These are phyloP conservation scores for Aquanectria penicillioides DNA, from an alignment of 2,329 filamentous ascomycete genomes.

Conservation along the genomic window DNA sequence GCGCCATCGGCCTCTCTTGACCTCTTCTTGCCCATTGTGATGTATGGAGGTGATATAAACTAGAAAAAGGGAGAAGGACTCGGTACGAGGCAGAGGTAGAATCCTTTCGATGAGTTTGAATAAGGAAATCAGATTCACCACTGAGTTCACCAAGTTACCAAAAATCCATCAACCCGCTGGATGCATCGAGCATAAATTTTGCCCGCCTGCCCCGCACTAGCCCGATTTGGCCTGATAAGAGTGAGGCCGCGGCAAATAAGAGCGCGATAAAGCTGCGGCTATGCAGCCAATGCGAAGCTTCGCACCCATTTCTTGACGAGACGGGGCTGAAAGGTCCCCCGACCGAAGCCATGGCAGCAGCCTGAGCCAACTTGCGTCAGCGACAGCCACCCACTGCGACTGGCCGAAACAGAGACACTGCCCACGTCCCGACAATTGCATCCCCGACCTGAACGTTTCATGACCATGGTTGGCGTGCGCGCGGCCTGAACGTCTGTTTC, in stretches of 20 bases:
- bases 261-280: constrained; percentile 38
- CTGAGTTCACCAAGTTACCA: constrained; percentile 25
- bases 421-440: constrained; percentile 3
- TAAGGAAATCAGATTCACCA: constrained; percentile 17
- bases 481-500: constrained; percentile 16
- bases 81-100: background rate
- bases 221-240: constrained; percentile 44
- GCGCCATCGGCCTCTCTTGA: constrained; percentile 57
- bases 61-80: background rate
- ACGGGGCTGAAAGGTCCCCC: constrained; percentile 14
- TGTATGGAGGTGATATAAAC: background rate
- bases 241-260: constrained; percentile 23
- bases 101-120: background rate
- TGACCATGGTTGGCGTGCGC: constrained; percentile 20
- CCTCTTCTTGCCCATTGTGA: constrained; percentile 61
- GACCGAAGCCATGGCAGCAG: constrained; percentile 28
- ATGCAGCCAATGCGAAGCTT: constrained; percentile 32
- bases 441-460: constrained; percentile 10
- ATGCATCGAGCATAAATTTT: constrained; percentile 46
- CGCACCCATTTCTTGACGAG: constrained; percentile 1
- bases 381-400: constrained; percentile 28
- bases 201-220: constrained; percentile 55
- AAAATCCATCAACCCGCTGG: constrained; percentile 17
- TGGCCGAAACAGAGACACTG: constrained; percentile 14
- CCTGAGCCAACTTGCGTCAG: constrained; percentile 43